phyloP scores from a whole-genome alignment of 2,329 filamentous ascomycete genomes.

The Domatiomyces catenatus region DNA sequence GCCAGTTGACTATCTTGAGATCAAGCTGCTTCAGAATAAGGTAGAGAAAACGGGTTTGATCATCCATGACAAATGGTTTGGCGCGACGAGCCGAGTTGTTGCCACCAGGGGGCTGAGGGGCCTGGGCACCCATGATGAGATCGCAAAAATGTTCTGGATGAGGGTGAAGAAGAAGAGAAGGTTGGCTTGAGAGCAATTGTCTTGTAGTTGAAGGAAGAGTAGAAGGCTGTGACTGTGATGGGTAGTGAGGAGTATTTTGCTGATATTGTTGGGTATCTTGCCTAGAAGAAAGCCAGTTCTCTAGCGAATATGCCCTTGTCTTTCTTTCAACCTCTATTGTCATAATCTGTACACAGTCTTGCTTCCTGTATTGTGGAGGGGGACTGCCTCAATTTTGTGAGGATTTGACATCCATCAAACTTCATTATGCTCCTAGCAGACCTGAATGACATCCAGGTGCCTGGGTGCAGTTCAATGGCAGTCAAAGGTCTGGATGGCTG shows the following conservation, averaged over 20 bases:
- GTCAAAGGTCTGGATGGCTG: not conserved
- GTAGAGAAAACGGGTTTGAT: conserved; percentile 38
- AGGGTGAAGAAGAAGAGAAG: not conserved
- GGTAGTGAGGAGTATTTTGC: not conserved
- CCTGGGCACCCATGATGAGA: not conserved
- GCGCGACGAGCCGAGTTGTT: not conserved
- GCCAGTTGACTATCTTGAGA: conserved; percentile 40
- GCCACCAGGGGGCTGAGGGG: not conserved
- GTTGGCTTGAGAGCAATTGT: not conserved
- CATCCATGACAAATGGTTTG: conserved; percentile 22
- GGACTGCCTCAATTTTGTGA: not conserved
- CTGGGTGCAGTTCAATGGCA: not conserved
- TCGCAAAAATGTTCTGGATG: not conserved
- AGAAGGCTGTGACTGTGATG: not conserved
- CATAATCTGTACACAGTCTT: not conserved
- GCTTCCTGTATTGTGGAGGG: not conserved
- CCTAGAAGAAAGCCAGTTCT: not conserved
- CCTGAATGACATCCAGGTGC: not conserved
- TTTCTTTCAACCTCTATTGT: not conserved
- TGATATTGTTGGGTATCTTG: not conserved
- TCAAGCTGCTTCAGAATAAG: conserved; percentile 41
- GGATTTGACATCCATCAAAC: not conserved
- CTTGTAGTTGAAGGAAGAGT: not conserved
- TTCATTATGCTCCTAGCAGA: not conserved
- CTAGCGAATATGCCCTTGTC: not conserved